Base-by-base conservation (phyloP, 2,329 filamentous ascomycete genomes). In the Allantophomopsis lycopodina region DNA sequence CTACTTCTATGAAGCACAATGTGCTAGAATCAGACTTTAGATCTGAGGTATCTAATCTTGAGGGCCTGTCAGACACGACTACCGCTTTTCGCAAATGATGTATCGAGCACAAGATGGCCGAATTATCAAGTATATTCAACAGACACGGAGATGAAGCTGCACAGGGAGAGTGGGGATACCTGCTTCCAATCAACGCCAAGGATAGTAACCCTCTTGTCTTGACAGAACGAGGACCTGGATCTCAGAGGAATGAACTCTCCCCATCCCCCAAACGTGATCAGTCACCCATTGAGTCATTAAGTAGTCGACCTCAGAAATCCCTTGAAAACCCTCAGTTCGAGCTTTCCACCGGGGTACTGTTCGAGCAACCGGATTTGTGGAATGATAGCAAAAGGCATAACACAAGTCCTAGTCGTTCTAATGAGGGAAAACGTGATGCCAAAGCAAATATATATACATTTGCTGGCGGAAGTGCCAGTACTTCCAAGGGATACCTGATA, bases 141-240 rank as follows among this genome's bases (percentile, higher is more conserved):
- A 86, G 94, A 42, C 83, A 93, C 4, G 75, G 88, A 46, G 83
- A 94, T 55, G 87, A 94, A 61, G 75, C 73, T 42, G 71, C 57
- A 36, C 54, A 56, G 37, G 86, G 86, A 7, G 86, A 95, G 1
- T 98, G 91, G 91, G 93, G 93, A 12, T 98, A 96, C 53, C 67
- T 98, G 5, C 75, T 94, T 40, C 86, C 89, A 2, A 63, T 94
- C 17, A 79, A 89, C 53, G 70, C 73, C 38, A 74, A 73, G 46
- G 77, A 80, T 40, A 79, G 76, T 60, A 62, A 82, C 58, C 60
- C 70, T 4, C 59, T 94, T 61, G 83, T 93, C 7, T 59, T 98
- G 57, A 81, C 74, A 60, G 85, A 76, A 52, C 73, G 88, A 41
- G 72, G 69, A 42, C 69, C 73, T 20, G 7, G 7, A 7, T 20